These are phyloP conservation scores for Pestalotiopsis sp. DNA, from an alignment of 2,329 filamentous ascomycete genomes.

Conservation along the genomic window DNA sequence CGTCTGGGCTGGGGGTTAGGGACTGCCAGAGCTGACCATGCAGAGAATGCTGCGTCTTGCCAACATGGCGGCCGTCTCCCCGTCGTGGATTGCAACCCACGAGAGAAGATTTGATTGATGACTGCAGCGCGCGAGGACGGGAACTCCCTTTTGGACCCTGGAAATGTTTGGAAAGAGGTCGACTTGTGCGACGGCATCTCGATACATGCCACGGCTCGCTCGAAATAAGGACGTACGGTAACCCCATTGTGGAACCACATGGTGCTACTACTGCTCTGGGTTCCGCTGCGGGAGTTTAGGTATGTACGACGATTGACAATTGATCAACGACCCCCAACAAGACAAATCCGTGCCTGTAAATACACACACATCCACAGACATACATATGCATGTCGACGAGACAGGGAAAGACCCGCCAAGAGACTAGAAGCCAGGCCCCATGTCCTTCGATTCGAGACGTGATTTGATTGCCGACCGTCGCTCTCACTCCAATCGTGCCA, in stretches of 20 bases:
- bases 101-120: neutral
- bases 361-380: neutral
- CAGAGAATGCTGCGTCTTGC: neutral
- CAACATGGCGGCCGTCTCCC: neutral
- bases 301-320: neutral
- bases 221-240: too few relatives aligned
- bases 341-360: constrained; percentile 4
- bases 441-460: neutral
- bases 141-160: constrained; percentile 1
- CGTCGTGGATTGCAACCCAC: neutral
- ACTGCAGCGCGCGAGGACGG: neutral
- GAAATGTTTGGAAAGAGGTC: neutral
- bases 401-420: constrained; percentile 9
- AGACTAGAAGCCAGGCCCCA: constrained; percentile 11
- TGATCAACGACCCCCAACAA: neutral
- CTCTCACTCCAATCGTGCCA: neutral
- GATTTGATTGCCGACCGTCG: constrained; percentile 6
- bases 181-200: neutral
- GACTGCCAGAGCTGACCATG: neutral
- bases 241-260: too few relatives aligned
- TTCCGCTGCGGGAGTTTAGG: too few relatives aligned
- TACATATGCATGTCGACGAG: constrained; percentile 6
- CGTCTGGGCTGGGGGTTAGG: too few relatives aligned
- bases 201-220: neutral
- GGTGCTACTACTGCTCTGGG: too few relatives aligned